Evolutionary conservation across 495 filamentous ascomycete genomes (phyloP), one percentile per base, ranked within the genome.

Genomic region (Podospora anserina): DNA sequence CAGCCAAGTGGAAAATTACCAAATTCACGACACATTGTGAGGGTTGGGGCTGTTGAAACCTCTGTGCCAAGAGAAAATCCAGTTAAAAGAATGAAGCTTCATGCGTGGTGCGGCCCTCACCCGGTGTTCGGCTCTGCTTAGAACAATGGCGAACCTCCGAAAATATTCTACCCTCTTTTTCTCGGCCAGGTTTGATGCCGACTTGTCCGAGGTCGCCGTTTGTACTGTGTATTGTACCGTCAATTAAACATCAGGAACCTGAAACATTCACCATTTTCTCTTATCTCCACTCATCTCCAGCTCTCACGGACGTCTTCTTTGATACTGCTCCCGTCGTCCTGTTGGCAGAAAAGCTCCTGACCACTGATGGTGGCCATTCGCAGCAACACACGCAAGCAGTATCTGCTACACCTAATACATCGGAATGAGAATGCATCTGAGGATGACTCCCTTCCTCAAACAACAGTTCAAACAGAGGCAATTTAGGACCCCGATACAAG

Each of bases 21-120:
- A 58, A 58, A 19, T 58, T 58, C n/a, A 58, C 13, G 55, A 58
- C 55, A 58, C n/a, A 20, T 58, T 58, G 7, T 13, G 55, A 58
- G 19, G 55, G 6, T 11, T 58, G 15, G 55, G 55, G 55, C n/a
- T 26, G n/a, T 58, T 23, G n/a, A 18, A 19, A 58, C 1, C n/a
- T 15, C 16, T 23, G 3, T 26, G 55, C 55, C 55, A 58, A 58
- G 55, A 20, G 3, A 58, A 58, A 58, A 3, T 49, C 3, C 55
- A 20, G 55, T 58, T 26, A 58, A 58, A 20, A 15, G n/a, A 58
- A 26, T 58, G n/a, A 26, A 58, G 20, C 15, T 6, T 26, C 23
- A 26, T 58, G 55, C 23, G 55, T 58, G n/a, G n/a, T 58, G n/a
- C n/a, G 19, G 30, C 54, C 16, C 15, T 18, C 54, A 18, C 5